Percentiles rank a stretch among this genome's conserved stretches.
phyloP scores from a whole-genome alignment of 1,139 yeast species.

The Yamadazyma triangularis region DNA sequence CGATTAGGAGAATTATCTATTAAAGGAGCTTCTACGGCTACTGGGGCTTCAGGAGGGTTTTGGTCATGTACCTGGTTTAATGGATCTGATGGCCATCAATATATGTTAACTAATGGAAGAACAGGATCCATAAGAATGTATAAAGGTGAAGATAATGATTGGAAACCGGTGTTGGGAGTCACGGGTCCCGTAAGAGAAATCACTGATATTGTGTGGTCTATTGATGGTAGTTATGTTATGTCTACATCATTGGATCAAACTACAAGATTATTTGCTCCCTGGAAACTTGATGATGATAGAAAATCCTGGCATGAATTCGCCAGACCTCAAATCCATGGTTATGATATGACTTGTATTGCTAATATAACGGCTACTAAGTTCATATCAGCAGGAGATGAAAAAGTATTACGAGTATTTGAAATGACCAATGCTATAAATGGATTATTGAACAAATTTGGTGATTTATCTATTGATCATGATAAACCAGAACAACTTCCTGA shows the following conservation, averaged over 20 bases:
- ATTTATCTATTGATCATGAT: constrained; percentile 19
- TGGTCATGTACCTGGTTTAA: constrained; percentile 86
- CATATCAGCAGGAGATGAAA: constrained; percentile 96
- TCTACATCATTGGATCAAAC: constrained; percentile 90
- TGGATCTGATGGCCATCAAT: constrained; percentile 21
- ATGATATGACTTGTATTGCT: constrained; percentile 86
- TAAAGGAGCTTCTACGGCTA: constrained; percentile 97
- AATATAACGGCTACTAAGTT: constrained; percentile 58
- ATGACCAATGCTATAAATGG: constrained; percentile 78
- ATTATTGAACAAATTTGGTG: constrained; percentile 53
- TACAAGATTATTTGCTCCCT: constrained; percentile 73
- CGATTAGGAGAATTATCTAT: constrained; percentile 89
- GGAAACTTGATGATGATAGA: constrained; percentile 28
- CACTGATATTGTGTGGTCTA: constrained; percentile 80
- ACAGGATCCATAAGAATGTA: constrained; percentile 92
- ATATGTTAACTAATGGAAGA: constrained; percentile 75
- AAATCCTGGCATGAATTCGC: constrained; percentile 92
- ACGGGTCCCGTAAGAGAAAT: constrained; percentile 75
- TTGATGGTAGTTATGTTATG: constrained; percentile 60
- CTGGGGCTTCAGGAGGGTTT: constrained; percentile 97
- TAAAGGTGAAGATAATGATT: constrained; percentile 36
- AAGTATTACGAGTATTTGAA: constrained; percentile 82
- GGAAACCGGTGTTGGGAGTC: constrained; percentile 58
- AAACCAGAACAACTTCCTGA: constrained; percentile 47
- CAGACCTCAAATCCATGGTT: constrained; percentile 97